Percentiles rank a stretch among this genome's conserved stretches.
Evolutionary conservation across 2,329 filamentous ascomycete species (phyloP).

Genomic region (Huntiella abstrusa): DNA sequence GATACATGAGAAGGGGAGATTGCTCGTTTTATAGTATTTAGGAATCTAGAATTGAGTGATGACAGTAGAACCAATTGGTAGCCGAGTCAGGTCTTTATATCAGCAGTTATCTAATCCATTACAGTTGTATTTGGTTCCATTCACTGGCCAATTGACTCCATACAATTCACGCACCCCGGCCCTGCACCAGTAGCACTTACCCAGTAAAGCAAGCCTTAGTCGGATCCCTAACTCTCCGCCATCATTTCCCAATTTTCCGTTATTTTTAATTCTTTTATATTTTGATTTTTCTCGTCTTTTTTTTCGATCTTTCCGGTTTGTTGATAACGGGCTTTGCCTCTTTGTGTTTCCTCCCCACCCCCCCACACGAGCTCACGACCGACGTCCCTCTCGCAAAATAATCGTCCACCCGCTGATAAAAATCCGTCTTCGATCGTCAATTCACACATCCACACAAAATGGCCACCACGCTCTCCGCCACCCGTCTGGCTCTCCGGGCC

Average conservation of each 20-base stretch:
- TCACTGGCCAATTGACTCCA: not conserved
- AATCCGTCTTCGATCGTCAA: not conserved
- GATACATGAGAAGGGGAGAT: too few relatives aligned
- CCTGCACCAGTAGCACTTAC: too few relatives aligned
- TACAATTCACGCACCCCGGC: not conserved
- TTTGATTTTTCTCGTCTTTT: not conserved
- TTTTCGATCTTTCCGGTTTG: slow-evolving; percentile 1
- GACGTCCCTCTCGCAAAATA: too few relatives aligned
- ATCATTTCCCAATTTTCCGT: slow-evolving; percentile 1
- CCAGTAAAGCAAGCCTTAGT: too few relatives aligned
- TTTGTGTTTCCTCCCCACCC: not conserved
- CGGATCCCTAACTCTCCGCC: slow-evolving; percentile 7
- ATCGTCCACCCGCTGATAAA: too few relatives aligned
- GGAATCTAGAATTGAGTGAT: too few relatives aligned
- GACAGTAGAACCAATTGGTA: too few relatives aligned
- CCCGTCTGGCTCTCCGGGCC: slow-evolving; percentile 49
- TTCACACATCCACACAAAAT: slow-evolving; percentile 25
- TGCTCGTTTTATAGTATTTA: too few relatives aligned
- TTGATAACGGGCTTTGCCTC: not conserved
- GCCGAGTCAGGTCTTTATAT: too few relatives aligned
- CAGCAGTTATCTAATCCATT: too few relatives aligned
- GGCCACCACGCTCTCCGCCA: slow-evolving; percentile 46
- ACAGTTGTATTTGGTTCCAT: slow-evolving; percentile 3
- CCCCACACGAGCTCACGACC: not conserved
- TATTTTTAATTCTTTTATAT: too few relatives aligned